Evolutionary conservation across 345 rosid genomes (phyloP), one percentile per base, ranked within the genome.

Genomic region (Tarenaya hassleriana): DNA sequence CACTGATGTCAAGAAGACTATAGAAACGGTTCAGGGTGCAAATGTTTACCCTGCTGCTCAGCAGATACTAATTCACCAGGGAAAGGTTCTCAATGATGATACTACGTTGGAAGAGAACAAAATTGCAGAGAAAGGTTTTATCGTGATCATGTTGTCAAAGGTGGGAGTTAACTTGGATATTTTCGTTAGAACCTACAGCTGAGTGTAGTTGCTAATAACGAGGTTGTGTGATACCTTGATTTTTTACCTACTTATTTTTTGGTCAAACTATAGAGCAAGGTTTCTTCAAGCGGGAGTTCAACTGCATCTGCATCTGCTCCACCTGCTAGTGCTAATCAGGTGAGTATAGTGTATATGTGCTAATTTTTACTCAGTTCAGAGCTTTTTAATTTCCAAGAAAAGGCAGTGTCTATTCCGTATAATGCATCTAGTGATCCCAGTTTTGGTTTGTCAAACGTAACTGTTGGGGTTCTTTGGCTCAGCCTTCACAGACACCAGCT

Each of bases 71-170:
- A 86, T 91, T 50, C 62, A 82, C 44, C 88, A 86, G 66, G 96
- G 96, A 15, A 84, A 84, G 65, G 85, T 91, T 49, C 87, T 91
- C 12, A 74, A 70, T 48, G 92, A 91, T 60, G 61, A 58, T 55
- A 74, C 85, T 3, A 82, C 98, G 27, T 50, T 91, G 68, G 88
- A 68, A 34, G 84, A 75, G 55, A 86, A 84, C 60, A 74, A 68
- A 45, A 83, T 91, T 34, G 70, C 66, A 17, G 96, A 86, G 75
- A 80, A 84, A 61, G 82, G 80, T 67, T 91, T 86, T 79, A 62
- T 86, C 60, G 98, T 91, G 17, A 71, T 91, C 56, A 91, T 91
- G 98, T 52, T 84, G 64, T 60, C 85, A 4, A 90, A 90, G 94
- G 97, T 80, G 53, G 50, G 50, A 17, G 19, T 16, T n/a, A 42